Evolutionary conservation across 257 asterid species (phyloP), one percentile per base, ranked within the genome.

Genomic region (Echium plantagineum): DNA sequence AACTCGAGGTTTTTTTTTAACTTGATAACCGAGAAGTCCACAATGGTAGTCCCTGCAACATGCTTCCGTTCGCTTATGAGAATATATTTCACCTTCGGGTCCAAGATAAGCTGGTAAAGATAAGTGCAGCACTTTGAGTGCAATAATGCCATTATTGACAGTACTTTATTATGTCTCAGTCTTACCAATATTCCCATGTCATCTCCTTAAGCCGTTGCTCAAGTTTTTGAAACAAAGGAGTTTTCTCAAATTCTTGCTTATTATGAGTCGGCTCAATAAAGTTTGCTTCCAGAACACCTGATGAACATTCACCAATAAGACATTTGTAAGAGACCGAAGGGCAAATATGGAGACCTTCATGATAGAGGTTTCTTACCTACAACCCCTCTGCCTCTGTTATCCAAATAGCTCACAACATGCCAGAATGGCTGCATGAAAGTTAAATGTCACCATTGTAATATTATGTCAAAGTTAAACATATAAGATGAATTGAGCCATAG

Each of bases 161-260:
- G 9, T 42, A 42, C 49, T 42, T 10, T 12, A 15, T 42, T 12
- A 10, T 42, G 2, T 42, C 4, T 42, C 10, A 42, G 49, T 63
- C 81, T 75, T 74, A 87, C 98, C 98, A 90, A 72, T 90, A 90
- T 69, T 90, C 98, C 66, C 18, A 69, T 26, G 95, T 85, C 98
- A 90, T 90, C 9, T 77, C 88, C 77, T 80, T 90, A 65, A 90
- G 68, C 61, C 98, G 95, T 64, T 71, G 10, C 79, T 87, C 95
- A 66, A 90, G 98, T 85, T 83, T 90, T 66, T 87, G 96, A 77
- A 90, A 87, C 63, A 87, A 76, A n/a, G 94, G 80, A 62, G 96
- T 87, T 77, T 77, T 87, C 85, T 90, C 98, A 31, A 90, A 90
- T 66, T 87, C 98, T 66, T 90, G 98, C 75, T 90, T 90, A 76